phyloP scores from a whole-genome alignment of 306 rosid species.

The Lagenaria siceraria region DNA sequence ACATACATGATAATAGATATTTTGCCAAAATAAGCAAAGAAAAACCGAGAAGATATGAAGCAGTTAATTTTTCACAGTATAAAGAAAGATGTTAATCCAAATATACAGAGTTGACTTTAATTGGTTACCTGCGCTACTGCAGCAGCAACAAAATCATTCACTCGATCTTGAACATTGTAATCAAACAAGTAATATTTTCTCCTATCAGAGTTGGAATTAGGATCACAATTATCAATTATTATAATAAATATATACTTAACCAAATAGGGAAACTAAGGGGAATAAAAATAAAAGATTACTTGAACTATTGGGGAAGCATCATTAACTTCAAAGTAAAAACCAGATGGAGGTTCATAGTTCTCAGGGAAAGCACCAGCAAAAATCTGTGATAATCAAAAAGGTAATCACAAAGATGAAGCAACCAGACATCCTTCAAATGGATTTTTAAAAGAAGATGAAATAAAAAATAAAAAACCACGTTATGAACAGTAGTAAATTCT shows the following conservation, averaged over 20 bases:
- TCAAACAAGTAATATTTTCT: constrained; percentile 35
- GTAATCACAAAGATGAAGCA: background rate
- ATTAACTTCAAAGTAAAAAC: constrained; percentile 50
- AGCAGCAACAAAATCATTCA: constrained; percentile 41
- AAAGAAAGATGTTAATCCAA: background rate
- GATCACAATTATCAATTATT: background rate
- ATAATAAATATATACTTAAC: background rate
- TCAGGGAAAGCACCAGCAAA: constrained; percentile 44
- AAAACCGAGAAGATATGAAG: background rate
- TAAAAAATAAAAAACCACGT: background rate
- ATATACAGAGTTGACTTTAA: background rate
- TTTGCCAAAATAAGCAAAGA: background rate
- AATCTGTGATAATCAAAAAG: constrained; percentile 18
- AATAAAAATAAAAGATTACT: constrained; percentile 15
- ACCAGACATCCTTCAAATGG: background rate
- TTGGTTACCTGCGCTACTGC: constrained; percentile 39
- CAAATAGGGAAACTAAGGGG: constrained; percentile 1
- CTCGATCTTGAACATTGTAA: constrained; percentile 46
- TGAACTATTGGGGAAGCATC: constrained; percentile 39
- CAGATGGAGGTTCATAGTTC: constrained; percentile 46
- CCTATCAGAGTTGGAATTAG: background rate
- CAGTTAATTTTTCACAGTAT: background rate
- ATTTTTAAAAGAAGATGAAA: background rate
- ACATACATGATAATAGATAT: background rate
- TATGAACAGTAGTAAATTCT: background rate